Conservation (phyloP, 352 stramenopile genomes). For the Phytopythium ostracodes region DNA sequence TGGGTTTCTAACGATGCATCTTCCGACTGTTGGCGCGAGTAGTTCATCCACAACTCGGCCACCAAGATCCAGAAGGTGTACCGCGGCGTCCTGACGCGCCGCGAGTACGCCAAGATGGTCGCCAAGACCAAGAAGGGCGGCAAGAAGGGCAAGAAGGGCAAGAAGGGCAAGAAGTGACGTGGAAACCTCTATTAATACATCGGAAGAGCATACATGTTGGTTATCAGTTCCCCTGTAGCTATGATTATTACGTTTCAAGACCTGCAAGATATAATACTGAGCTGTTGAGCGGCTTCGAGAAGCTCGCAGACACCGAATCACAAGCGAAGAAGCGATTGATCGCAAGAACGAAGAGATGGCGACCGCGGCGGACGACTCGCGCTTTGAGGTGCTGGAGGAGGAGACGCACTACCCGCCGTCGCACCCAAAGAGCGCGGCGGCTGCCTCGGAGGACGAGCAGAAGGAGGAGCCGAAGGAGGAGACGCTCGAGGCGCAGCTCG, state of each 20-base stretch:
- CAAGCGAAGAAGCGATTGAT: no score
- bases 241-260: background rate
- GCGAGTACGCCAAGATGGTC: conserved; percentile 69
- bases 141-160: conserved; percentile 48
- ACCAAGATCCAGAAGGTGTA: conserved; percentile 84
- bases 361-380: conserved; percentile 19
- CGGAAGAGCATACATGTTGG: no score
- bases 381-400: conserved; percentile 86
- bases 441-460: conserved; percentile 8
- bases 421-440: conserved; percentile 23
- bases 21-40: background rate
- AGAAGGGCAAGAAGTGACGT: conserved; percentile 27
- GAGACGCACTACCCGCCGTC: conserved; percentile 67
- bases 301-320: background rate
- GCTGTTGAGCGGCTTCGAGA: conserved; percentile 1
- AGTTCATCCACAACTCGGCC: conserved; percentile 70
- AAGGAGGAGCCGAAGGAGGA: conserved; percentile 28
- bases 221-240: no score
- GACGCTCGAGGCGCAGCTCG: conserved; percentile 62
- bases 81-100: conserved; percentile 53
- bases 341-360: background rate
- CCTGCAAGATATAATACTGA: background rate
- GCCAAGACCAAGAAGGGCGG: conserved; percentile 81
- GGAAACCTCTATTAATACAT: background rate
- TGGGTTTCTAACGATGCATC: background rate